Percentiles rank a stretch among this genome's conserved stretches.
These are phyloP conservation scores for Anastatica hierochuntica DNA, from an alignment of 345 rosid genomes.

Conservation along the genomic window DNA sequence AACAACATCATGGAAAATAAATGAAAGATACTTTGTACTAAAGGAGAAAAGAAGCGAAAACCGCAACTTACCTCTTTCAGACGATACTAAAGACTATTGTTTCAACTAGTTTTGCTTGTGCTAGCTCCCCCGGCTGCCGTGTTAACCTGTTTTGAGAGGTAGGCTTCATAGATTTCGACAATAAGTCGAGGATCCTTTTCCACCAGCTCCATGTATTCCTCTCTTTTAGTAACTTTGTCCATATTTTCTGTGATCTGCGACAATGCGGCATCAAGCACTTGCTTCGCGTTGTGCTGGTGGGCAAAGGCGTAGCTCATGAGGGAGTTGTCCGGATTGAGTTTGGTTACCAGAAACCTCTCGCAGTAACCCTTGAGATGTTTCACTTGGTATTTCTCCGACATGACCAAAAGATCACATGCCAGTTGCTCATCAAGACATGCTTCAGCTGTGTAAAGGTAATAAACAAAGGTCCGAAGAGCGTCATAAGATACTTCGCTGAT, in stretches of 20 bases:
- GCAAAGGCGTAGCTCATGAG: conserved; percentile 74
- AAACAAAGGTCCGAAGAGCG: conserved; percentile 53
- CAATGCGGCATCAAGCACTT: conserved; percentile 53
- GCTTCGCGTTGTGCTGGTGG: conserved; percentile 72
- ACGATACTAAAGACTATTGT: neutral
- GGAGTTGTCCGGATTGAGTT: conserved; percentile 66
- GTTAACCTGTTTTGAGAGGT: conserved; percentile 49
- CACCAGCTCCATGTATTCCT: conserved; percentile 55
- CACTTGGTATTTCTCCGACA: conserved; percentile 82
- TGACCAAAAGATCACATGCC: conserved; percentile 67
- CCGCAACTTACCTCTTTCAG: too few species aligned
- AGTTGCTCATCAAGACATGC: conserved; percentile 67
- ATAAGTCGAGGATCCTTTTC: conserved; percentile 51
- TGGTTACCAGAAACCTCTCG: conserved; percentile 65
- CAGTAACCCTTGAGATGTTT: conserved; percentile 67
- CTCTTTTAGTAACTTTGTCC: conserved; percentile 60
- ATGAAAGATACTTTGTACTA: neutral
- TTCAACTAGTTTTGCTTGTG: neutral
- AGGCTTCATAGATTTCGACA: conserved; percentile 62
- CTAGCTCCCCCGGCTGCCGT: conserved; percentile 31
- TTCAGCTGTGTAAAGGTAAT: conserved; percentile 70
- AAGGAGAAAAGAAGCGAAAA: neutral
- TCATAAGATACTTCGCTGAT: conserved; percentile 59
- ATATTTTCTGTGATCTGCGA: conserved; percentile 60
- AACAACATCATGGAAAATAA: neutral